Percentiles rank a stretch among this genome's conserved stretches.
phyloP scores from a whole-genome alignment of 148 eudicot species.

The Diospyros lotus region DNA sequence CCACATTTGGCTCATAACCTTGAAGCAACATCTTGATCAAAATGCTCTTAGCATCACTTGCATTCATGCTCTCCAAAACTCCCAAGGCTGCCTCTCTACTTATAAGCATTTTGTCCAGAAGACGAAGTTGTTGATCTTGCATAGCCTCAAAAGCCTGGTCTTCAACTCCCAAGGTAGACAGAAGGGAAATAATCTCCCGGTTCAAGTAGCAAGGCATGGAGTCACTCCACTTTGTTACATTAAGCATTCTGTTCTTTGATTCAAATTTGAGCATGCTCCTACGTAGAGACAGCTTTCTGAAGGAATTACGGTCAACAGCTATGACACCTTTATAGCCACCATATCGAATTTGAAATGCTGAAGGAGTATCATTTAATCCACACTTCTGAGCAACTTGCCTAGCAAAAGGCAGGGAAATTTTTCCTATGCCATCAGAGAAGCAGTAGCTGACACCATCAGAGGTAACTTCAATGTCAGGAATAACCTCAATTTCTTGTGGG shows the following conservation, averaged over 20 bases:
- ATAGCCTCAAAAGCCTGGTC: conserved; percentile 54
- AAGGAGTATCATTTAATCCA: conserved; percentile 63
- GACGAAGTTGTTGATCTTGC: conserved; percentile 57
- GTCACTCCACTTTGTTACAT: conserved; percentile 78
- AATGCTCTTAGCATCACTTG: conserved; percentile 44
- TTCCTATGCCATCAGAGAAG: conserved; percentile 96
- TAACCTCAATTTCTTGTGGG: conserved; percentile 63
- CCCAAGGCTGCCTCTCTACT: conserved; percentile 54
- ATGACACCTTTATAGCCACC: conserved; percentile 97
- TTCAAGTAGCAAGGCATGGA: conserved; percentile 84
- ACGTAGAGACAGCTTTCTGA: conserved; percentile 69
- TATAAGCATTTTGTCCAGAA: conserved; percentile 60
- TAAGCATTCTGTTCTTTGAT: conserved; percentile 85
- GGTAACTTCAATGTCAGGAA: conserved; percentile 77
- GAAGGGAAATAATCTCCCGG: conserved; percentile 75
- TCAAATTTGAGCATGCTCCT: conserved; percentile 95
- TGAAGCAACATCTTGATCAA: conserved; percentile 62
- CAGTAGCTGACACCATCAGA: conserved; percentile 73
- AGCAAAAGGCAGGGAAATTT: conserved; percentile 81
- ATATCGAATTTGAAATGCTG: conserved; percentile 92
- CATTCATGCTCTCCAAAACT: conserved; percentile 62
- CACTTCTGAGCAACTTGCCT: conserved; percentile 73
- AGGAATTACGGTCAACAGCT: conserved; percentile 80
- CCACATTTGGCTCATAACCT: conserved; percentile 74
- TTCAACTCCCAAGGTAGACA: conserved; percentile 79